Evolutionary conservation across 495 filamentous ascomycete genomes (phyloP), one percentile per base, ranked within the genome.

Genomic region (Podospora anserina): DNA sequence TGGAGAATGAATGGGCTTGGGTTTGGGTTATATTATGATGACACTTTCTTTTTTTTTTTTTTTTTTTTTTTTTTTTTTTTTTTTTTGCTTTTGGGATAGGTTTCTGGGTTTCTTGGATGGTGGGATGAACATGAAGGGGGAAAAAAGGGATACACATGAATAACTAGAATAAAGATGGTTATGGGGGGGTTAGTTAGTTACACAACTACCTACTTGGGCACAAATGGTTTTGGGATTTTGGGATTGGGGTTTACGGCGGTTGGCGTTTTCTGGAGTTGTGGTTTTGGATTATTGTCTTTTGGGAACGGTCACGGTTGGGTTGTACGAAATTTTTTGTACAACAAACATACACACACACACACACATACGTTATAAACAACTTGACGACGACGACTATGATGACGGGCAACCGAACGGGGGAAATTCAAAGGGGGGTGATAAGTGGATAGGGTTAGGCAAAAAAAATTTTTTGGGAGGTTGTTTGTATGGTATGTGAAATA

Each of bases 131-230:
- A 23, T 23, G 23, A 23, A 23, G 39, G 39, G 9, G 5, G 2
- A 49, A 49, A 49, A 49, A 49, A 9, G 39, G 39, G 56, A 59
- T 27, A 27, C 19, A 59, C 19, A 23, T 23, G 7, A 9, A 59
- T 15, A 3, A 59, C 5, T 5, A 59, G n/a, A 18, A 68, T 63
- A 69, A 71, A 69, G 16, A 68, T 26, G 49, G 44, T 59, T 13
- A 44, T n/a, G 32, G 55, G 28, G 18, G 26, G 27, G 53, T 4
- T 0, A 7, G 30, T 18, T 63, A 71, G 56, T 59, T 59, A 59
- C 18, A 18, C 19, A 20, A 59, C 56, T 59, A 27, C 23, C 23
- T 23, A 32, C 30, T 32, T 32, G 30, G 30, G 30, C 23, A 23
- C 23, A 23, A 23, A 23, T 23, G 23, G 23, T 23, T 2, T 23